Evolutionary conservation across 2,329 filamentous ascomycete genomes (phyloP).

Genomic region (Calonectria pseudoreteaudii): DNA sequence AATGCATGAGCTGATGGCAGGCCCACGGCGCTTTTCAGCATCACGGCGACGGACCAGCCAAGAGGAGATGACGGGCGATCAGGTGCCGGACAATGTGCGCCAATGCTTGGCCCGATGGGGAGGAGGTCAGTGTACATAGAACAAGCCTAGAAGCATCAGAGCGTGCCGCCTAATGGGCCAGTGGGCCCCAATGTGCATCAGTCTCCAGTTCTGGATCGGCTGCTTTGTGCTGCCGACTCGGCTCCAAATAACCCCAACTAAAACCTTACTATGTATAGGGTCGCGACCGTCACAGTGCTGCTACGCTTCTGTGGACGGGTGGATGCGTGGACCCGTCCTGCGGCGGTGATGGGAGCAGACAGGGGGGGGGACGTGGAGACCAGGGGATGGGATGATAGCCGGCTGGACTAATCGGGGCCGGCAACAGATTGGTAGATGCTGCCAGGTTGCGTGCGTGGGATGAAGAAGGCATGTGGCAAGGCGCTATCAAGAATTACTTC

Average conservation of each 20-base stretch:
- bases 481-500: background rate
- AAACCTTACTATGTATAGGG: slow-evolving; percentile 10
- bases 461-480: background rate
- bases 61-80: background rate
- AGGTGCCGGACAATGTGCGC: background rate
- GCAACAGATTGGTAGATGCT: background rate
- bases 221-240: background rate
- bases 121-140: slow-evolving; percentile 3
- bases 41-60: background rate
- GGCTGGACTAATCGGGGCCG: background rate
- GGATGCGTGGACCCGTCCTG: background rate
- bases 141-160: slow-evolving; percentile 21
- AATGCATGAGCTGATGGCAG: slow-evolving; percentile 8
- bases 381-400: slow-evolving; percentile 4
- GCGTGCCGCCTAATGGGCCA: background rate
- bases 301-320: background rate
- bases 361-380: background rate
- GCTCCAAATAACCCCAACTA: background rate
- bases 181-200: slow-evolving; percentile 6
- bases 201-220: slow-evolving; percentile 9
- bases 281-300: background rate
- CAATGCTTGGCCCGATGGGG: slow-evolving; percentile 11
- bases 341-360: background rate
- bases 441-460: background rate
- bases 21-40: background rate